These are phyloP conservation scores for Tylopilus sp. DNA, from an alignment of 768 basidiomycete genomes.

Conservation along the genomic window DNA sequence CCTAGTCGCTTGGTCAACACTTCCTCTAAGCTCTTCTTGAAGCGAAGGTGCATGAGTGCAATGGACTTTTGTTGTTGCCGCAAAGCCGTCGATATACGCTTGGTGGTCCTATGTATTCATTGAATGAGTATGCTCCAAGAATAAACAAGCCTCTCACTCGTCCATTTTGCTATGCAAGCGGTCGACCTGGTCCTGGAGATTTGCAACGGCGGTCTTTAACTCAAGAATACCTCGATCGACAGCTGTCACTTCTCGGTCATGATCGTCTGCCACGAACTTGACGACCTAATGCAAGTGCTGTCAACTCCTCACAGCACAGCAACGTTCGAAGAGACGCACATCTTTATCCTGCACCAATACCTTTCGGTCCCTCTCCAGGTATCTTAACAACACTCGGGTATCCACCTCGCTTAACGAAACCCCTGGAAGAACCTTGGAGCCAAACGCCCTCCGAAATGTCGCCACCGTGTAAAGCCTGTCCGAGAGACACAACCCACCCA, in stretches of 20 bases:
- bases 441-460: conserved; percentile 61
- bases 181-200: conserved; percentile 66
- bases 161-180: conserved; percentile 67
- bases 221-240: conserved; percentile 83
- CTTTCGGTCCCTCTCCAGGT: conserved; percentile 71
- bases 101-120: conserved; percentile 50
- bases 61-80: conserved; percentile 66
- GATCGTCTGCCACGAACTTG: conserved; percentile 60
- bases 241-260: conserved; percentile 52
- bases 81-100: conserved; percentile 63
- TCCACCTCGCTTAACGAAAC: conserved; percentile 59
- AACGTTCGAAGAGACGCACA: conserved; percentile 38
- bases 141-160: conserved; percentile 45
- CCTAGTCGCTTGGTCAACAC: conserved; percentile 70
- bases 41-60: conserved; percentile 75
- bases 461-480: conserved; percentile 62
- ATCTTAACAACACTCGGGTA: conserved; percentile 66
- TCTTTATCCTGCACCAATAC: conserved; percentile 63
- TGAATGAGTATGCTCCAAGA: not conserved
- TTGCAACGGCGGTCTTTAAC: conserved; percentile 66
- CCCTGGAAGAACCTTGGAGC: conserved; percentile 37
- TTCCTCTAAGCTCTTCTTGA: conserved; percentile 78
- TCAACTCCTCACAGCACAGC: not conserved
- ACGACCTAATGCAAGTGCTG: conserved; percentile 52
- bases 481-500: conserved; percentile 43